Conservation (phyloP, 78 protist species). For the Dictyostelium brefeldianum region DNA sequence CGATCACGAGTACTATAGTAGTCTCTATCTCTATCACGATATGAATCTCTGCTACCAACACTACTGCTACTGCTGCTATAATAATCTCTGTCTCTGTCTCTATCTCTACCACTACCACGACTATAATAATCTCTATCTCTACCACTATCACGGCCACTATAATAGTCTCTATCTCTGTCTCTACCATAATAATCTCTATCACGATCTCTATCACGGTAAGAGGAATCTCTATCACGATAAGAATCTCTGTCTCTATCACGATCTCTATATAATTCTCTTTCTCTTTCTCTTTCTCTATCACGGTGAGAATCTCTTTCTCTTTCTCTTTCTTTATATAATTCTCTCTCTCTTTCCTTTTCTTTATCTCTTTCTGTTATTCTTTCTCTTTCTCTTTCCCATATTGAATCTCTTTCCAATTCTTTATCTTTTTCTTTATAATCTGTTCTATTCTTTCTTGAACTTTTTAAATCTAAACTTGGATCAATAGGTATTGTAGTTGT, state of each 20-base stretch:
- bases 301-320: constrained; percentile 35
- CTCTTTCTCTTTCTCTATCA: constrained; percentile 1
- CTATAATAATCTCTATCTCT: background rate
- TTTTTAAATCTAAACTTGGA: constrained; percentile 57
- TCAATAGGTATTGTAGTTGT: background rate
- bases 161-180: constrained; percentile 21
- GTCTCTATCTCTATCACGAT: background rate
- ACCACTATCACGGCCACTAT: background rate
- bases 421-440: constrained; percentile 14
- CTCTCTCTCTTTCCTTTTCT: constrained; percentile 30
- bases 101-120: background rate
- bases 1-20: background rate
- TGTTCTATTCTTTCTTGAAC: constrained; percentile 9
- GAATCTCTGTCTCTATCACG: constrained; percentile 20
- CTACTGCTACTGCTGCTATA: background rate
- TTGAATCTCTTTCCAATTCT: constrained; percentile 35
- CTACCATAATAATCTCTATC: background rate
- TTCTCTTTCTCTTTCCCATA: constrained; percentile 35
- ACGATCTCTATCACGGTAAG: background rate
- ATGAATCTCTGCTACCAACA: background rate
- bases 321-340: background rate
- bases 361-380: constrained; percentile 15
- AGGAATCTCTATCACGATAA: background rate
- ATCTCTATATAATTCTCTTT: constrained; percentile 5
- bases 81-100: constrained; percentile 19